Conservation (phyloP, 352 stramenopile species). For the Globisporangium cylindrosporum region DNA sequence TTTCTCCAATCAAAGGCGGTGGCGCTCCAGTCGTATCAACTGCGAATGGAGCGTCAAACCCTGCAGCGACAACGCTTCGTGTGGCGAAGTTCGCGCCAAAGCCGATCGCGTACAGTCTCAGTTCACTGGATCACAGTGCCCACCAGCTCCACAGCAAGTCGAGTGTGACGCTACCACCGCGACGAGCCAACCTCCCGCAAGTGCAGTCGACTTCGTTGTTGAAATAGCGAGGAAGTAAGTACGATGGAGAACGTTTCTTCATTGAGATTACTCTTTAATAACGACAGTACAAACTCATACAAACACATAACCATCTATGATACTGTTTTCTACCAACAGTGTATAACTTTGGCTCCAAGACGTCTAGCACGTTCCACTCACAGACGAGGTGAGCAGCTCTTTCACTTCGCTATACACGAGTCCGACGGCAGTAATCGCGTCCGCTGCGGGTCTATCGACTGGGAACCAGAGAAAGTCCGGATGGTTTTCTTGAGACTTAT, state of each 20-base stretch:
- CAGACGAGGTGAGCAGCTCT: conserved; percentile 14
- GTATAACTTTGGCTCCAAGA: not conserved
- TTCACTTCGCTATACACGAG: conserved; percentile 43
- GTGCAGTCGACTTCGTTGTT: conserved; percentile 5
- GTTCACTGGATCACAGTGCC: conserved; percentile 5
- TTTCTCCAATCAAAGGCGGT: conserved; percentile 13
- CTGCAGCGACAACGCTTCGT: conserved; percentile 9
- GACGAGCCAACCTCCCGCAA: not conserved
- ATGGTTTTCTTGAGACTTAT: conserved; percentile 44
- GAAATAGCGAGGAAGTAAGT: not conserved
- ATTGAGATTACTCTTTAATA: not conserved
- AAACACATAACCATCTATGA: not conserved
- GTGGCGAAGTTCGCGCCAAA: conserved; percentile 17
- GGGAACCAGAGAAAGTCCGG: conserved; percentile 76
- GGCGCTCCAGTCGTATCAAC: not conserved
- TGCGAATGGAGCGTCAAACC: not conserved
- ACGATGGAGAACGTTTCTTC: not conserved
- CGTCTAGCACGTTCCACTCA: conserved; percentile 8
- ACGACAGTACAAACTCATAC: conserved; percentile 4
- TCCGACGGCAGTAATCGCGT: conserved; percentile 35
- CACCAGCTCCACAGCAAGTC: conserved; percentile 9
- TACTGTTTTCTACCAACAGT: conserved; percentile 11
- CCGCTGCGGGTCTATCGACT: conserved; percentile 30
- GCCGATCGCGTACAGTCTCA: conserved; percentile 22
- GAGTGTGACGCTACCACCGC: not conserved